Base-by-base conservation (phyloP, 2,329 filamentous ascomycete species). In the Botrytis sinoallii region DNA sequence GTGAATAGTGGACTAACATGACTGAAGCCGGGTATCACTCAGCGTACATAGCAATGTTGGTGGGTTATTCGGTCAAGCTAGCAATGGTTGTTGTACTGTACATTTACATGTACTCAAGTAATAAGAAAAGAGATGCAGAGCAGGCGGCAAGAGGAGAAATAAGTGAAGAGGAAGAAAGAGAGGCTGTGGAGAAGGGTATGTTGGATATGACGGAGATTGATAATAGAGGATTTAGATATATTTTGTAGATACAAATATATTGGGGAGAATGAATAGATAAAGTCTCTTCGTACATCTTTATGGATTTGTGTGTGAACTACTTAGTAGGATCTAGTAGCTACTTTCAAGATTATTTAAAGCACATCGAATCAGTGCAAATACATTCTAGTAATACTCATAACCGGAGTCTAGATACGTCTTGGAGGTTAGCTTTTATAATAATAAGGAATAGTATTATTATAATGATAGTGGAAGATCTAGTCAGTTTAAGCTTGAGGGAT, bases 181-280 rank as follows among this genome's bases (percentile, higher is more conserved):
- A 85, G 59, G 87, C 85, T 0, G 84, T 89, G 48, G 86, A 89
- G 77, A 83, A 81, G 71, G 87, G 86, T 1, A 88, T 89, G 87
- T 82, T 84, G 75, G 87, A 88, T 78, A 81, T 85, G 80, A 88
- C 87, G 0, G 87, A 88, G 79, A 78, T 88, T 35, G 86, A 88
- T 65, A 88, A 88, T 73, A 85, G 83, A 77, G 85, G 83, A 0
- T 88, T 88, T 76, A 82, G 86, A 78, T 88, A 88, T 77, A 85
- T 85, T 16, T 77, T 88, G 42, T 72, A 73, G 40, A 35, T 35
- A n/a, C 35, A 70, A 40, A 25, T 35, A 48, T 57, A 1, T 29
- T 8, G 4, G 10, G n/a, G 38, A 18, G 8, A 29, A 22, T 7
- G 3, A 35, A 7, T n/a, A n/a, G 4, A 29, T 12, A 14, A 8